Evolutionary conservation across 2,329 filamentous ascomycete species (phyloP).

Genomic region (Lachnellula cervina): DNA sequence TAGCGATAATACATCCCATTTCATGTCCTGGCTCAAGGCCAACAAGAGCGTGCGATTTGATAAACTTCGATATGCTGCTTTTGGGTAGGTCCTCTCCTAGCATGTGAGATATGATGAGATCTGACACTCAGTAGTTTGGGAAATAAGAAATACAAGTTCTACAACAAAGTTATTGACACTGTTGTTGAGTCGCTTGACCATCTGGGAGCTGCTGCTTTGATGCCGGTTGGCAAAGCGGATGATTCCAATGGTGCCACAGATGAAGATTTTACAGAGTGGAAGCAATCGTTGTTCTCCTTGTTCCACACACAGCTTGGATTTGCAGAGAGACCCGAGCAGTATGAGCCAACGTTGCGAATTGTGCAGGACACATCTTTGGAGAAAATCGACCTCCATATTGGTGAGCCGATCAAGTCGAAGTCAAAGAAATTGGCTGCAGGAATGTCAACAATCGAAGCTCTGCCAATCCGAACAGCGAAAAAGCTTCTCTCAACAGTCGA

Average conservation of each 20-base stretch:
- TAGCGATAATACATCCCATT: constrained; percentile 18
- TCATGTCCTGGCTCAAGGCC: constrained; percentile 13
- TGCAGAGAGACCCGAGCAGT: constrained; percentile 6
- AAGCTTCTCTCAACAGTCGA: constrained; percentile 13
- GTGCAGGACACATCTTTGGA: constrained; percentile 14
- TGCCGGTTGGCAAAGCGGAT: constrained; percentile 16
- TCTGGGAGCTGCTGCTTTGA: constrained; percentile 11
- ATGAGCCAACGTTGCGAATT: constrained; percentile 12
- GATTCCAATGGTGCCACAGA: constrained; percentile 18
- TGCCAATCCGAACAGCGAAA: constrained; percentile 6
- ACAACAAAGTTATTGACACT: constrained; percentile 19
- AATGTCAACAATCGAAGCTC: constrained; percentile 8
- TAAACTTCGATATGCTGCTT: constrained; percentile 16
- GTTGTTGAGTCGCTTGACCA: constrained; percentile 10
- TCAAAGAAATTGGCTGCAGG: background rate
- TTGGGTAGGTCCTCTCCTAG: constrained; percentile 1
- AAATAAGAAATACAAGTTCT: constrained; percentile 22
- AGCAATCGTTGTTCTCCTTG: constrained; percentile 11
- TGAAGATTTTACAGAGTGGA: constrained; percentile 24
- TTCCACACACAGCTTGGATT: constrained; percentile 5
- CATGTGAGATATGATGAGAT: too few relatives aligned
- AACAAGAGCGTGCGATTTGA: constrained; percentile 4
- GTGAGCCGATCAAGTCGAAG: constrained; percentile 11
- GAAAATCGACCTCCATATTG: constrained; percentile 16
- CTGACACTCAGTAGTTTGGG: constrained; percentile 8